These are phyloP conservation scores for Quercus rubra DNA, from an alignment of 306 rosid genomes.

Conservation along the genomic window DNA sequence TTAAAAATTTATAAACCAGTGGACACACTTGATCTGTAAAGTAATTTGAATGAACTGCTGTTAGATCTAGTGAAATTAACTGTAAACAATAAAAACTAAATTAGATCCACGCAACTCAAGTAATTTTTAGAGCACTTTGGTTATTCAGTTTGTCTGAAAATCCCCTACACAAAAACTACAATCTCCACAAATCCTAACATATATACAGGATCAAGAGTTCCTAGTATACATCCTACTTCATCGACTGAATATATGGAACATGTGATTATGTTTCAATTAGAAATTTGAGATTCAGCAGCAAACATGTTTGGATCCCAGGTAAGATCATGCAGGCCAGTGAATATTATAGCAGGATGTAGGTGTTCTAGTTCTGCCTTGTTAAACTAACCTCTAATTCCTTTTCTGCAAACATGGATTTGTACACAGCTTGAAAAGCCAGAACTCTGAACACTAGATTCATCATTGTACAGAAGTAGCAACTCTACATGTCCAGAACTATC, in stretches of 20 bases:
- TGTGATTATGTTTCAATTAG: neutral
- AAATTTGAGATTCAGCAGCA: conserved; percentile 2
- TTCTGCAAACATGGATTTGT: conserved; percentile 29
- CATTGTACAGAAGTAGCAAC: conserved; percentile 6
- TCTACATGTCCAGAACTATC: conserved; percentile 26
- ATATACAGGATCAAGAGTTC: conserved; percentile 25
- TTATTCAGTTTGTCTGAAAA: neutral
- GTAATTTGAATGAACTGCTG: neutral
- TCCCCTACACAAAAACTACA: neutral
- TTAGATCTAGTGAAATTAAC: neutral
- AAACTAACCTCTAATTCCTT: conserved; percentile 14
- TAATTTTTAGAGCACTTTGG: neutral
- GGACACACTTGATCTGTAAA: neutral
- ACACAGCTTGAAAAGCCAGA: conserved; percentile 21
- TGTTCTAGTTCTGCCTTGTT: conserved; percentile 5
- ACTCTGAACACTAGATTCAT: neutral
- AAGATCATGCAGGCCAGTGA: conserved; percentile 12
- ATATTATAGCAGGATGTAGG: neutral
- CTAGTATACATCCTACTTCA: conserved; percentile 7
- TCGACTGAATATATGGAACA: neutral
- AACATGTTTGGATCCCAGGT: conserved; percentile 3
- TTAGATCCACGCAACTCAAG: neutral
- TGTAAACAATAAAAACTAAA: neutral
- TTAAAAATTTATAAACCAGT: neutral
- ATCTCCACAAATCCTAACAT: conserved; percentile 17